Evolutionary conservation across 2,329 filamentous ascomycete species (phyloP).

Genomic region (Penicillium sp.): DNA sequence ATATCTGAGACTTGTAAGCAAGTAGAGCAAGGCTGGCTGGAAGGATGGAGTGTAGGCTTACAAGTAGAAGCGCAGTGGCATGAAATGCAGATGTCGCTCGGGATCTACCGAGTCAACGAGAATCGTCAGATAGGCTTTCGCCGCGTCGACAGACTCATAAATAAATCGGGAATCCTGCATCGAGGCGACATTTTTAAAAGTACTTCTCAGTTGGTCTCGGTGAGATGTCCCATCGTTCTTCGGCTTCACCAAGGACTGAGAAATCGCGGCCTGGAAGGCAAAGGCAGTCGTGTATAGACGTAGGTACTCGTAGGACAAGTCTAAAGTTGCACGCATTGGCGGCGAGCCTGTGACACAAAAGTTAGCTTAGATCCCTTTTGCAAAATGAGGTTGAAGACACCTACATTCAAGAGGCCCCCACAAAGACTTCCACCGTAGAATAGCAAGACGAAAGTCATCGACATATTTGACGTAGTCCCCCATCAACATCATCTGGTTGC

Average conservation of each 20-base stretch:
- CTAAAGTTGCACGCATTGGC: slow-evolving; percentile 67
- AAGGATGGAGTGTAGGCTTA: slow-evolving; percentile 43
- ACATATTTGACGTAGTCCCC: slow-evolving; percentile 77
- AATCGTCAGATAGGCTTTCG: slow-evolving; percentile 64
- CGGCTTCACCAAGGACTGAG: slow-evolving; percentile 51
- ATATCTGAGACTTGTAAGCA: slow-evolving; percentile 36
- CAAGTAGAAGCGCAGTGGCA: slow-evolving; percentile 67
- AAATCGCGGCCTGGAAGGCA: slow-evolving; percentile 72
- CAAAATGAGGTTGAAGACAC: slow-evolving; percentile 22
- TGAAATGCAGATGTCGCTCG: slow-evolving; percentile 62
- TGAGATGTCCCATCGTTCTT: slow-evolving; percentile 40
- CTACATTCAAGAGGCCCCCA: slow-evolving; percentile 69
- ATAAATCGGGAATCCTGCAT: slow-evolving; percentile 69
- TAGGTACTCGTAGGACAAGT: slow-evolving; percentile 74
- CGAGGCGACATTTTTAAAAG: slow-evolving; percentile 60
- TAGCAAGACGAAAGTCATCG: slow-evolving; percentile 71
- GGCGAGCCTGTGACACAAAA: slow-evolving; percentile 55
- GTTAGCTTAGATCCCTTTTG: slow-evolving; percentile 15
- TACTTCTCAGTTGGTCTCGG: slow-evolving; percentile 47
- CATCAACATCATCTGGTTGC: slow-evolving; percentile 70
- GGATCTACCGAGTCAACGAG: slow-evolving; percentile 65
- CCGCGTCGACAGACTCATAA: slow-evolving; percentile 68
- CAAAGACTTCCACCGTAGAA: slow-evolving; percentile 71
- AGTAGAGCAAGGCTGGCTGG: too few relatives aligned
- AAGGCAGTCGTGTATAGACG: slow-evolving; percentile 76